Percentiles rank a stretch among this genome's conserved stretches.
phyloP scores from a whole-genome alignment of 2,329 filamentous ascomycete genomes.

The Sclerotinia borealis region DNA sequence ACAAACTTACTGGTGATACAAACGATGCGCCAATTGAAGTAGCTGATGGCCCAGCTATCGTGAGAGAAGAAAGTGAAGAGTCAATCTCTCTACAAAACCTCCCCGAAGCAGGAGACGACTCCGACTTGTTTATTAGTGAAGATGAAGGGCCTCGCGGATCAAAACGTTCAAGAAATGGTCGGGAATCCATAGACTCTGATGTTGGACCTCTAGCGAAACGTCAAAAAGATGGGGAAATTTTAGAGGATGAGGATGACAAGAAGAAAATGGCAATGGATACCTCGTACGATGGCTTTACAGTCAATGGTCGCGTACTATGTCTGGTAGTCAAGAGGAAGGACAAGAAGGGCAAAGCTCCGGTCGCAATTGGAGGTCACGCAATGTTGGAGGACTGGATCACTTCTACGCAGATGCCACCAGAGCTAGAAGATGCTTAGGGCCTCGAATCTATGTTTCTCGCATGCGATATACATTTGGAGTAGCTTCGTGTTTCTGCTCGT shows the following conservation, averaged over 20 bases:
- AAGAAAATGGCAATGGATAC: conserved; percentile 87
- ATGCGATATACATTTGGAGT: neutral
- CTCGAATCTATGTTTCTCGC: neutral
- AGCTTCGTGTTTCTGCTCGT: neutral
- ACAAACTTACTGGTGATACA: conserved; percentile 51
- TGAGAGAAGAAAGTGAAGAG: conserved; percentile 26
- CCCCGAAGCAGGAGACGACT: conserved; percentile 21
- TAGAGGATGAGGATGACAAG: conserved; percentile 58
- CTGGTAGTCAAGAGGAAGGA: conserved; percentile 77
- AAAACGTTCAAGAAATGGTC: conserved; percentile 29
- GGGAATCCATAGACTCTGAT: conserved; percentile 19
- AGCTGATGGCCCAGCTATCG: conserved; percentile 28
- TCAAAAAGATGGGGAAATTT: conserved; percentile 35
- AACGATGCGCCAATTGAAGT: conserved; percentile 43
- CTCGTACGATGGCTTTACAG: conserved; percentile 90
- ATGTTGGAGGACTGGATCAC: conserved; percentile 82
- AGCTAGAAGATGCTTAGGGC: conserved; percentile 20
- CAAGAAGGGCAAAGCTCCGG: conserved; percentile 36
- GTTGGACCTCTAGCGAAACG: conserved; percentile 39
- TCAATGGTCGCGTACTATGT: conserved; percentile 89
- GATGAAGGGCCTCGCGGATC: conserved; percentile 28
- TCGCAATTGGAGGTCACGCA: conserved; percentile 48
- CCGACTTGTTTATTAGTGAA: conserved; percentile 33
- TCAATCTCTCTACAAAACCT: conserved; percentile 23
- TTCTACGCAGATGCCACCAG: conserved; percentile 59